Evolutionary conservation across 345 rosid genomes (phyloP), one percentile per base, ranked within the genome.

Genomic region (Combretum micranthum): DNA sequence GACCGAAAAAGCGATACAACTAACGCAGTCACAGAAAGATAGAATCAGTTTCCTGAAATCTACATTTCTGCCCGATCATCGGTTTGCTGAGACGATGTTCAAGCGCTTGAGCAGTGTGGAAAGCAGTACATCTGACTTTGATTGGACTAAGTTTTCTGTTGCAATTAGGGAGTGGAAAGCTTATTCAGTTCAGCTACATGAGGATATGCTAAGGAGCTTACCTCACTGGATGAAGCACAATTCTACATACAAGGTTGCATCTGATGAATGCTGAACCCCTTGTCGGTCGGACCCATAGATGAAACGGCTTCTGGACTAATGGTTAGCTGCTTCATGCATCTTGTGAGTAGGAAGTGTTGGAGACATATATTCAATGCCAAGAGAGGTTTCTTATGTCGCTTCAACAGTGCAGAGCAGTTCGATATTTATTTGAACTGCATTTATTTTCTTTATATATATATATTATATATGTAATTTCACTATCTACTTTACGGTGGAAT

Each of bases 201-300:
- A 69, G 57, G 64, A 81, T 39, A 60, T 93, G 19, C 52, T 63
- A n/a, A 47, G 53, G 39, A 84, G 89, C 65, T 71, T 86, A 61
- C 83, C 97, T 18, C 55, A 65, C 12, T 88, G 95, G 97, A 75
- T 60, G 77, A 53, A 59, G 37, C 72, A 77, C 58, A 77, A 75
- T 52, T 69, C 79, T 39, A 69, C 83, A 55, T 76, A 65, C 60
- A 47, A 55, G 51, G 58, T 74, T 15, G 47, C 64, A 61, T 63
- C 53, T 2, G 47, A 19, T 9, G 56, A 50, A 53, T 47, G 50
- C 49, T 68, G 53, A 60, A n/a, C n/a, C 39, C 39, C 39, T 7
- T 32, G 26, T n/a, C 2, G 9, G 39, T 32, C 39, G 9, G 39
- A 32, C 39, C 10, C 39, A 32, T 32, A 32, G 39, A 32, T 49